Percentiles rank a stretch among this genome's conserved stretches.
Evolutionary conservation across 139 green algal species (phyloP).

Genomic region (Chlamydomonas sp.): DNA sequence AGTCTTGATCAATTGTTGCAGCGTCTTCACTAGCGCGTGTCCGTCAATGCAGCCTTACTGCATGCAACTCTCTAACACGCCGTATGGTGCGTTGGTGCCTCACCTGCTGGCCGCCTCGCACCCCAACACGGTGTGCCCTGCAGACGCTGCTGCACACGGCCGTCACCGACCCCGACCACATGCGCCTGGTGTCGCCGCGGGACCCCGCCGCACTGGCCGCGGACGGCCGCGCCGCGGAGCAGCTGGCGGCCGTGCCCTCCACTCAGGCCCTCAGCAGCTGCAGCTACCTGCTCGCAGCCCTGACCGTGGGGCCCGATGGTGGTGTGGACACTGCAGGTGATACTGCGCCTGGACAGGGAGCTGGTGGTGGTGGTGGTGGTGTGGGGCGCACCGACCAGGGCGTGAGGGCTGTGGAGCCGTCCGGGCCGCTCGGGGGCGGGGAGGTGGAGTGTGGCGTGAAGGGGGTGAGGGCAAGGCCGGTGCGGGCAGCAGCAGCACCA

Average conservation of each 20-base stretch:
- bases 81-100: background rate
- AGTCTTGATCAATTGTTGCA: no score
- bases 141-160: constrained; percentile 11
- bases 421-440: no score
- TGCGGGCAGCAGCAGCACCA: background rate
- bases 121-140: background rate
- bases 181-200: constrained; percentile 1
- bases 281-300: background rate
- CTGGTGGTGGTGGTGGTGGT: no score
- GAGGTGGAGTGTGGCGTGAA: background rate
- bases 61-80: no score
- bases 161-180: constrained; percentile 10
- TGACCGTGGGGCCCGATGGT: no score
- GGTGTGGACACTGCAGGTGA: no score
- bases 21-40: no score
- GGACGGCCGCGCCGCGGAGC: constrained; percentile 11
- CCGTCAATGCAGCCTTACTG: no score
- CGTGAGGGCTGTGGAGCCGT: background rate
- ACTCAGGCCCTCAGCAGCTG: background rate
- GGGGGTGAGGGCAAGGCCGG: background rate
- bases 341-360: no score
- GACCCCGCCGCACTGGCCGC: constrained; percentile 8
- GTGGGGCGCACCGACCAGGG: background rate
- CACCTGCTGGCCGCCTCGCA: background rate
- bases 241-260: background rate